Evolutionary conservation across 2,329 filamentous ascomycete species (phyloP).

Genomic region (Periconia sp.): DNA sequence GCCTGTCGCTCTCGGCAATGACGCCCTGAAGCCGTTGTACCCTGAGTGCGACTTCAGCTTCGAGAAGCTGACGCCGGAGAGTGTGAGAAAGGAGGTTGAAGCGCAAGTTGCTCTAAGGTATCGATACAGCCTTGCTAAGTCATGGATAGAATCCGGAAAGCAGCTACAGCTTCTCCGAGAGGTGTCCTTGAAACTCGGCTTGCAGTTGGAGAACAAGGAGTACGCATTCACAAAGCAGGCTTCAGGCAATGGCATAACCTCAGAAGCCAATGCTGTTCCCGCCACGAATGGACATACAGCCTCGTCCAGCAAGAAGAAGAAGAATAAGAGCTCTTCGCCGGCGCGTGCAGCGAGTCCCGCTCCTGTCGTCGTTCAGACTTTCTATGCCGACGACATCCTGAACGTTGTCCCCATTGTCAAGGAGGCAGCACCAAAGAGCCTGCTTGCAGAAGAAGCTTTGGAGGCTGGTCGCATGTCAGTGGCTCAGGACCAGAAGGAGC

Average conservation of each 20-base stretch:
- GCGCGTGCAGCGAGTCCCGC: slow-evolving; percentile 50
- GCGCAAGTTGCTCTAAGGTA: slow-evolving; percentile 76
- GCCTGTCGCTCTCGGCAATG: slow-evolving; percentile 78
- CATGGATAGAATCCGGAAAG: slow-evolving; percentile 72
- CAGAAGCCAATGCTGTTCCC: slow-evolving; percentile 26
- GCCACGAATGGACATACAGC: slow-evolving; percentile 46
- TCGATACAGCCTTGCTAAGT: slow-evolving; percentile 72
- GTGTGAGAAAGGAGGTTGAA: slow-evolving; percentile 71
- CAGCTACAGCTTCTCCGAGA: slow-evolving; percentile 88
- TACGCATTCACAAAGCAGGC: slow-evolving; percentile 67
- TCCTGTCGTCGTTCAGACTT: slow-evolving; percentile 64
- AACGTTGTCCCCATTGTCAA: slow-evolving; percentile 96
- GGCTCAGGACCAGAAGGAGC: slow-evolving; percentile 90
- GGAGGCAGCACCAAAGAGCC: slow-evolving; percentile 88
- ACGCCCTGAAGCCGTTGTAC: slow-evolving; percentile 76
- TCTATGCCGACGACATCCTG: slow-evolving; percentile 82
- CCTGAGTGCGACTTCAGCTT: slow-evolving; percentile 82
- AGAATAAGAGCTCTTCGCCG: slow-evolving; percentile 62
- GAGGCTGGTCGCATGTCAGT: slow-evolving; percentile 97
- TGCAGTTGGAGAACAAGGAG: slow-evolving; percentile 82
- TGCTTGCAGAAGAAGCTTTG: slow-evolving; percentile 91
- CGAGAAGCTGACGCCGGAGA: slow-evolving; percentile 76
- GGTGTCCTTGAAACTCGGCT: slow-evolving; percentile 83
- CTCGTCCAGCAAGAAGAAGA: slow-evolving; percentile 58
- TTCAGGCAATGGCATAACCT: slow-evolving; percentile 22